Percentiles rank a stretch among this genome's conserved stretches.
phyloP scores from a whole-genome alignment of 2,329 filamentous ascomycete genomes.

The Trichoderma endophyticum region DNA sequence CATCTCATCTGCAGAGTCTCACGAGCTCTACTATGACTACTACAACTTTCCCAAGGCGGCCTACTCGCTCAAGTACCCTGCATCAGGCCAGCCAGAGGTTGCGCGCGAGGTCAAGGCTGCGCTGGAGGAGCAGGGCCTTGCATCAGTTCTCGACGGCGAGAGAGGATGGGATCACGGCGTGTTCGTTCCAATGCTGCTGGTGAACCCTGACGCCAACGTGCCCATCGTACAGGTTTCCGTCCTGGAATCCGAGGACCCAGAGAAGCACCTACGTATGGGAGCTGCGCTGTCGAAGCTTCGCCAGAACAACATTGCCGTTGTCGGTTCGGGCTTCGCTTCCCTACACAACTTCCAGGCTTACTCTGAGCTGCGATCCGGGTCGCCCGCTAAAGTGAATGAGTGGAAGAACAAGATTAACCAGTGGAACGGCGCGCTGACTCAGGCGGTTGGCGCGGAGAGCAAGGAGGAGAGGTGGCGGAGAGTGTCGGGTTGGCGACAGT shows the following conservation, averaged over 20 bases:
- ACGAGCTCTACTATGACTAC: constrained; percentile 56
- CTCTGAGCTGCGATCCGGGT: constrained; percentile 34
- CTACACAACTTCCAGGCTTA: constrained; percentile 54
- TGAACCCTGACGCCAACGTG: constrained; percentile 48
- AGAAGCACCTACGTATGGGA: constrained; percentile 50
- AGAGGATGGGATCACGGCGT: constrained; percentile 60
- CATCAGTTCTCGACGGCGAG: constrained; percentile 36
- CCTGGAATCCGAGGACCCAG: constrained; percentile 48
- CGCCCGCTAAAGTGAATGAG: constrained; percentile 21
- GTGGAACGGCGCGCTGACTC: constrained; percentile 48
- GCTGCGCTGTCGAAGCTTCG: constrained; percentile 50
- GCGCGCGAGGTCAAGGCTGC: constrained; percentile 47
- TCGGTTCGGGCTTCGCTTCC: constrained; percentile 59
- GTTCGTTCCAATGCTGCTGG: constrained; percentile 55
- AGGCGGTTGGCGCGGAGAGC: constrained; percentile 36
- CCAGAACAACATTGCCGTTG: constrained; percentile 51
- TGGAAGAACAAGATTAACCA: constrained; percentile 30
- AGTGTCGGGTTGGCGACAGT: constrained; percentile 46
- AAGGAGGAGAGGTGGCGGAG: constrained; percentile 36
- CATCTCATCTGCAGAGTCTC: constrained; percentile 48
- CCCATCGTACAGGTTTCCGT: constrained; percentile 59
- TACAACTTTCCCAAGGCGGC: constrained; percentile 55
- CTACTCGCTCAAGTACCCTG: constrained; percentile 55
- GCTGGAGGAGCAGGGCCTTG: constrained; percentile 45
- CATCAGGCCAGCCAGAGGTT: constrained; percentile 52